Percentiles rank a stretch among this genome's conserved stretches.
Conservation (phyloP, 768 basidiomycete species). For the Astraeus odoratus region DNA sequence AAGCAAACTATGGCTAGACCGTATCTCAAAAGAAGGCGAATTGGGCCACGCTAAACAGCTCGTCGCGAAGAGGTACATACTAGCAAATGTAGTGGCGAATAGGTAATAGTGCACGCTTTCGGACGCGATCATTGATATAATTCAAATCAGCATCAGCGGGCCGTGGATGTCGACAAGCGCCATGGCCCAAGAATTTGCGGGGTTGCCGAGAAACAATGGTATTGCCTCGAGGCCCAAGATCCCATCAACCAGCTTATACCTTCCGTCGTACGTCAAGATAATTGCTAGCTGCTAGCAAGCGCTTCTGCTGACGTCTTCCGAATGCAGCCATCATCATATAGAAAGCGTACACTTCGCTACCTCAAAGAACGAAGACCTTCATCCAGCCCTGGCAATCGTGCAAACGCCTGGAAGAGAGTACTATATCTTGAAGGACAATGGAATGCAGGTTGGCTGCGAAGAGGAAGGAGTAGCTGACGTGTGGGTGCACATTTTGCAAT, state of each 20-base stretch:
- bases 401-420: constrained; percentile 68
- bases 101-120: constrained; percentile 34
- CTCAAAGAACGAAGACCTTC: constrained; percentile 36
- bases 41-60: constrained; percentile 34
- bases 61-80: constrained; percentile 56
- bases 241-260: constrained; percentile 46
- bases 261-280: constrained; percentile 49
- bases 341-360: constrained; percentile 67
- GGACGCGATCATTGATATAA: constrained; percentile 1
- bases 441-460: constrained; percentile 70
- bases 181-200: constrained; percentile 68
- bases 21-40: constrained; percentile 36
- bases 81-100: constrained; percentile 69
- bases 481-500: constrained; percentile 57
- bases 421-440: constrained; percentile 65
- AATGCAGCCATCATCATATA: constrained; percentile 62
- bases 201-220: constrained; percentile 26
- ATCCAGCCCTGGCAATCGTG: constrained; percentile 58
- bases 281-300: neutral
- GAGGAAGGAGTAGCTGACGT: constrained; percentile 60
- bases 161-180: constrained; percentile 57
- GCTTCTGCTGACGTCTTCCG: neutral
- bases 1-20: constrained; percentile 56
- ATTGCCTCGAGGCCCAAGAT: constrained; percentile 12
- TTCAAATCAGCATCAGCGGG: constrained; percentile 56